Conservation (phyloP, 345 rosid genomes). For the Citrus trifoliata region DNA sequence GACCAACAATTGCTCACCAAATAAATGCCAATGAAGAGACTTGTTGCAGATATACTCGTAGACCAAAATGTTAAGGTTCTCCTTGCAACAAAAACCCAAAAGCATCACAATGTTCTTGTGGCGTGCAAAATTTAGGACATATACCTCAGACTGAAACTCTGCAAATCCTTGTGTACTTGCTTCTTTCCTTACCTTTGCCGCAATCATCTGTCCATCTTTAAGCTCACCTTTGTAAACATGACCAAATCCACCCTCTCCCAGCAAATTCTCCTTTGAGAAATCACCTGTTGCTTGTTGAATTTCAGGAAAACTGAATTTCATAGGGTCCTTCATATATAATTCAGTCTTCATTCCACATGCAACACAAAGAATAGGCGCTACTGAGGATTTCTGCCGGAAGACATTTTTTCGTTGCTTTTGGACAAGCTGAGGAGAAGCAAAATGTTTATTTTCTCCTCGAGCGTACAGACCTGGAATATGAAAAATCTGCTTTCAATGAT, state of each 20-base stretch:
- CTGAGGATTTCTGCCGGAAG: slow-evolving; percentile 23
- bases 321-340: slow-evolving; percentile 39
- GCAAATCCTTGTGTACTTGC: slow-evolving; percentile 52
- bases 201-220: slow-evolving; percentile 51
- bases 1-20: slow-evolving; percentile 33
- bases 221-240: slow-evolving; percentile 54
- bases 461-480: background rate
- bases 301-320: slow-evolving; percentile 43
- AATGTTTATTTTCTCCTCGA: background rate
- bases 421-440: slow-evolving; percentile 2
- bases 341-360: slow-evolving; percentile 51
- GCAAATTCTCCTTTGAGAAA: slow-evolving; percentile 42
- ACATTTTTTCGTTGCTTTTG: slow-evolving; percentile 8
- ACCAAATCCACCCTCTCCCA: slow-evolving; percentile 68
- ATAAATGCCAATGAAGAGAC: slow-evolving; percentile 61
- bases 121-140: slow-evolving; percentile 51
- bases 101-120: slow-evolving; percentile 78
- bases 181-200: slow-evolving; percentile 60
- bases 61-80: slow-evolving; percentile 55
- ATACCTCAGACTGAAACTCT: slow-evolving; percentile 54
- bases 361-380: slow-evolving; percentile 49
- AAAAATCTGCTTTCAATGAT: background rate
- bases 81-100: slow-evolving; percentile 64
- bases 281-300: slow-evolving; percentile 50
- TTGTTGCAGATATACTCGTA: slow-evolving; percentile 71